Conservation (phyloP, 1,139 yeast genomes). For the Casaregolazyma lundiana region DNA sequence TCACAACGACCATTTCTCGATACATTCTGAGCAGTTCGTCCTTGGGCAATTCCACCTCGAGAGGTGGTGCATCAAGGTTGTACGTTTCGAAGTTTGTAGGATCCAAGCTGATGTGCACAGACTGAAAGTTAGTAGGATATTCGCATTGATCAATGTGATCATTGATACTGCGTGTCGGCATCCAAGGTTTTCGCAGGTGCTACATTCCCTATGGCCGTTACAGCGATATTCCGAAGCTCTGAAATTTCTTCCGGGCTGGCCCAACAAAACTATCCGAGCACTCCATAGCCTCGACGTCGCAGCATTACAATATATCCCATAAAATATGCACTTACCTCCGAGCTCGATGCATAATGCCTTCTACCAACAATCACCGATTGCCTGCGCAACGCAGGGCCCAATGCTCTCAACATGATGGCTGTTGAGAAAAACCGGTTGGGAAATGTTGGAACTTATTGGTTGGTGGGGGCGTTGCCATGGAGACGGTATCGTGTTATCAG, state of each 20-base stretch:
- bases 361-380: slow-evolving; percentile 8
- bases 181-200: too few species aligned
- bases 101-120: slow-evolving; percentile 52
- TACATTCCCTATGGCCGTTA: too few species aligned
- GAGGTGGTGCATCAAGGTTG: slow-evolving; percentile 62
- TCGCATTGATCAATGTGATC: not conserved
- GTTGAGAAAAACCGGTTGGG: slow-evolving; percentile 6
- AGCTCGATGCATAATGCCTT: slow-evolving; percentile 8
- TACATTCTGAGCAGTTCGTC: slow-evolving; percentile 82
- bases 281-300: too few species aligned
- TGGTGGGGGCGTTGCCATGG: slow-evolving; percentile 2
- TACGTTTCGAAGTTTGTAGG: slow-evolving; percentile 81
- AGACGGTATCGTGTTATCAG: not conserved
- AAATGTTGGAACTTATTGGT: slow-evolving; percentile 8
- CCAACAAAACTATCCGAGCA: slow-evolving; percentile 6
- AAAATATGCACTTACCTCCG: slow-evolving; percentile 6
- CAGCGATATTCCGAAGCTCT: too few species aligned
- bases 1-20: slow-evolving; percentile 85
- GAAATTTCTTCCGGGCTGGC: not conserved
- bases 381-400: slow-evolving; percentile 4
- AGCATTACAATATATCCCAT: too few species aligned
- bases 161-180: too few species aligned
- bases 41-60: slow-evolving; percentile 74
- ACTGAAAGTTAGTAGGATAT: slow-evolving; percentile 10
- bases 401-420: slow-evolving; percentile 6